Percentiles rank a stretch among this genome's conserved stretches.
Evolutionary conservation across 2,329 filamentous ascomycete species (phyloP).

Genomic region (Verticillium klebahnii): DNA sequence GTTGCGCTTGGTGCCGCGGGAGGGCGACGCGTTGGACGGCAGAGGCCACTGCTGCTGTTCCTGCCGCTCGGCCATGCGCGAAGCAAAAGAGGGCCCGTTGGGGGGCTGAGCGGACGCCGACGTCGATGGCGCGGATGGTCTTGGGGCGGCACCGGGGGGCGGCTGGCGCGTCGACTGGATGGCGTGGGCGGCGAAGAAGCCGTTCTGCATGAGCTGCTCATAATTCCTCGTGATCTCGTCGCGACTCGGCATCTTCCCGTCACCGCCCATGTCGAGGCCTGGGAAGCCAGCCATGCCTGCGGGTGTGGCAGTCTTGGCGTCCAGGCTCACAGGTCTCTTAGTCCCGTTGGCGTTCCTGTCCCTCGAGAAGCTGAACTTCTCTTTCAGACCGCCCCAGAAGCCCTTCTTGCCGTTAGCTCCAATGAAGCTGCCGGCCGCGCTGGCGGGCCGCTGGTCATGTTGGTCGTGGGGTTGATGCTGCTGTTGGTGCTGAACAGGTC

Average conservation of each 20-base stretch:
- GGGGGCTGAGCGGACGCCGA: conserved; percentile 7
- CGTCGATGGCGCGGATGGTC: conserved; percentile 5
- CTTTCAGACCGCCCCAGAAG: conserved; percentile 24
- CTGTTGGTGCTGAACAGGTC: conserved; percentile 4
- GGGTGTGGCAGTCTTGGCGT: conserved; percentile 9
- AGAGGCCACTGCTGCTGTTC: conserved; percentile 15
- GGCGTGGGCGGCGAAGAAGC: conserved; percentile 55
- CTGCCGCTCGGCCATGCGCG: conserved; percentile 10
- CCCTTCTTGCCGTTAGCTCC: conserved; percentile 14
- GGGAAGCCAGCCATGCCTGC: conserved; percentile 2
- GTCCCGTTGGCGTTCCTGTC: conserved; percentile 6
- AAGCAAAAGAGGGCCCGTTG: conserved; percentile 8
- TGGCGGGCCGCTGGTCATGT: conserved; percentile 9
- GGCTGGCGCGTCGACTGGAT: conserved; percentile 52
- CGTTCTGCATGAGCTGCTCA: conserved; percentile 49
- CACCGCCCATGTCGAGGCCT: conserved; percentile 8
- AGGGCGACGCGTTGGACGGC: conserved; percentile 4
- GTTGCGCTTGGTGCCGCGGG: conserved; percentile 47
- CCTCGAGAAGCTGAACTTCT: conserved; percentile 18
- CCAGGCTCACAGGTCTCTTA: conserved; percentile 14
- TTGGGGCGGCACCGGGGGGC: conserved; percentile 13
- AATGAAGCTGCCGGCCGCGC: conserved; percentile 9
- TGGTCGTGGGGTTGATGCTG: neutral
- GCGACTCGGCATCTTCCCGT: conserved; percentile 25
- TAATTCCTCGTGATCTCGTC: conserved; percentile 55